Percentiles rank a stretch among this genome's conserved stretches.
phyloP scores from a whole-genome alignment of 495 filamentous ascomycete species.

The Pyronema domesticum region DNA sequence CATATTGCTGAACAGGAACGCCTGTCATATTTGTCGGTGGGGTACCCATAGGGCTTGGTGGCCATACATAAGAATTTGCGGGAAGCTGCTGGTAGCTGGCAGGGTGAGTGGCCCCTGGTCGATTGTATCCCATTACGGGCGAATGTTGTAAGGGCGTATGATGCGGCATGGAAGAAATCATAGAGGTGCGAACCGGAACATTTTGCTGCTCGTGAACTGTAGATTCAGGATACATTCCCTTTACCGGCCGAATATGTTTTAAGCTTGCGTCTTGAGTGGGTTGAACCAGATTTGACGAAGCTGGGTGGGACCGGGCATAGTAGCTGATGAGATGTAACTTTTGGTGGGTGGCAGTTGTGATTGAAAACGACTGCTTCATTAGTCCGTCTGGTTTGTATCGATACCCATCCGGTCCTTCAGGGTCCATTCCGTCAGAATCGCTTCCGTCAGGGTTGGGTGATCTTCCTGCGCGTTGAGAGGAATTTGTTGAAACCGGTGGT shows the following conservation, averaged over 20 bases:
- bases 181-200: constrained; percentile 31
- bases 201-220: constrained; percentile 73
- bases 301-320: constrained; percentile 59
- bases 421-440: constrained; percentile 63
- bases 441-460: constrained; percentile 65
- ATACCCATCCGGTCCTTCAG: constrained; percentile 87
- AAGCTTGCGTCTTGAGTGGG: constrained; percentile 66
- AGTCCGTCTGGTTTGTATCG: constrained; percentile 91
- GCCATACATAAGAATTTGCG: constrained; percentile 15
- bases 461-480: constrained; percentile 42
- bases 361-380: constrained; percentile 99
- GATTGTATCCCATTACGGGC: constrained; percentile 12
- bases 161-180: constrained; percentile 20
- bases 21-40: constrained; percentile 15
- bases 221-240: constrained; percentile 93
- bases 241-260: constrained; percentile 63
- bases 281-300: constrained; percentile 48
- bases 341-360: constrained; percentile 74
- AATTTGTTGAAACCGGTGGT: constrained; percentile 31
- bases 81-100: constrained; percentile 17
- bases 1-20: constrained; percentile 15
- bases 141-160: constrained; percentile 13
- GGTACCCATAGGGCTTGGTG: constrained; percentile 23
- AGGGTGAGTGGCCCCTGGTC: constrained; percentile 22
- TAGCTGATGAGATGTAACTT: constrained; percentile 96